These are phyloP conservation scores for Saccharomyces pastorianus DNA, from an alignment of 1,139 yeast genomes.

Conservation along the genomic window DNA sequence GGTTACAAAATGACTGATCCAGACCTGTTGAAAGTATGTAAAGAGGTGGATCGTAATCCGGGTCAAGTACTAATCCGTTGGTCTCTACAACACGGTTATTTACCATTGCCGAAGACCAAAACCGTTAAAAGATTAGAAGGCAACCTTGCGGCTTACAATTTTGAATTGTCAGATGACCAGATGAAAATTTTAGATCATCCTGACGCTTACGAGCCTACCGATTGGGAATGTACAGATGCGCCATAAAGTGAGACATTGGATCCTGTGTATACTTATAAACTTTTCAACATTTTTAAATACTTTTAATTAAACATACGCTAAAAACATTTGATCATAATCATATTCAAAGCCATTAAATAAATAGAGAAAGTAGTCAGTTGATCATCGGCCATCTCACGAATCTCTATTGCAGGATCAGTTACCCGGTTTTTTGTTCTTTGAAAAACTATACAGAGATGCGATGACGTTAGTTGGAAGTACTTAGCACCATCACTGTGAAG, in stretches of 20 bases:
- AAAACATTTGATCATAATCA: no score
- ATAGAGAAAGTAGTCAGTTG: no score
- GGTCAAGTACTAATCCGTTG: slow-evolving; percentile 43
- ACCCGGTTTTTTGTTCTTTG: background rate
- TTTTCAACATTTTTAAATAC: no score
- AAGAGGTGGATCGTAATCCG: slow-evolving; percentile 31
- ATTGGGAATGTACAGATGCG: slow-evolving; percentile 60
- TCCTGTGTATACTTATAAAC: no score
- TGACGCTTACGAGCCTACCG: slow-evolving; percentile 55
- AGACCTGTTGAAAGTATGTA: slow-evolving; percentile 36
- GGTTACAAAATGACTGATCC: slow-evolving; percentile 48
- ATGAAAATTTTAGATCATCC: slow-evolving; percentile 43
- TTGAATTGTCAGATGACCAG: slow-evolving; percentile 44
- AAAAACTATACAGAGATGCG: background rate
- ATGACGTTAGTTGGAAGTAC: background rate
- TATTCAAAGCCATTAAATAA: no score
- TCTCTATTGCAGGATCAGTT: background rate
- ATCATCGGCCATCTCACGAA: background rate
- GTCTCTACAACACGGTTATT: slow-evolving; percentile 53
- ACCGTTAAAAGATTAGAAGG: slow-evolving; percentile 43
- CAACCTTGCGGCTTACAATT: slow-evolving; percentile 40
- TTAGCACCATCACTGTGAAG: background rate
- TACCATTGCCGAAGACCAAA: slow-evolving; percentile 66
- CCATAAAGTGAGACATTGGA: slow-evolving; percentile 23
- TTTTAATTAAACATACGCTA: no score